Evolutionary conservation across 306 rosid genomes (phyloP).

Genomic region (Castanea mollissima): DNA sequence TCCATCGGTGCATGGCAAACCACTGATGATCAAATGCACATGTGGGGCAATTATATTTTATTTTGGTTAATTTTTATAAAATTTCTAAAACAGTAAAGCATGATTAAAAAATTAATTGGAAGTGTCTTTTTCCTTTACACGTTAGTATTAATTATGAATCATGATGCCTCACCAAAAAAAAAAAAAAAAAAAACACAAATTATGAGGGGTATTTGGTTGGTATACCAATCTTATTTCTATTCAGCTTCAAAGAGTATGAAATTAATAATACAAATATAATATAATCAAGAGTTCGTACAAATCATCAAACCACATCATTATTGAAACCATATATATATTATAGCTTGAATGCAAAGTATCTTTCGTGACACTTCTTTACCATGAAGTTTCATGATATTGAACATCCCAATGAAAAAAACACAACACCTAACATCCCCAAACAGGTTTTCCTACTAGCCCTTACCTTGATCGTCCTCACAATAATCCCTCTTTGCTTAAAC

Average conservation of each 20-base stretch:
- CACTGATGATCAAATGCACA: no score
- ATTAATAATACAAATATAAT: background rate
- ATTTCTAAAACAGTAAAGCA: background rate
- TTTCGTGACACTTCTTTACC: slow-evolving; percentile 10
- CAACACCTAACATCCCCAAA: slow-evolving; percentile 21
- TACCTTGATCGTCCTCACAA: slow-evolving; percentile 22
- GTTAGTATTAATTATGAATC: slow-evolving; percentile 14
- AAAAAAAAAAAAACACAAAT: background rate
- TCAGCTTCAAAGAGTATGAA: background rate
- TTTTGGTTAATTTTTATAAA: background rate
- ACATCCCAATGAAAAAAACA: slow-evolving; percentile 16
- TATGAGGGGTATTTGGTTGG: slow-evolving; percentile 20
- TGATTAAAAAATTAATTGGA: background rate
- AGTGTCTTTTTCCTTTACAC: background rate
- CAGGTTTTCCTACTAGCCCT: slow-evolving; percentile 20
- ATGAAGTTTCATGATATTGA: slow-evolving; percentile 34
- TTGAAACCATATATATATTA: slow-evolving; percentile 2
- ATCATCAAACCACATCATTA: background rate
- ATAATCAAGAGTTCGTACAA: background rate
- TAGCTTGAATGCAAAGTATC: background rate
- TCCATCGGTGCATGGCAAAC: no score
- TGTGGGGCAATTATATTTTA: no score
- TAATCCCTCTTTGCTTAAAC: slow-evolving; percentile 37
- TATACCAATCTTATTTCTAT: background rate
- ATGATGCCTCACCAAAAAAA: slow-evolving; percentile 19